Evolutionary conservation across 352 stramenopile genomes (phyloP).

Genomic region (Globisporangium spiculum): DNA sequence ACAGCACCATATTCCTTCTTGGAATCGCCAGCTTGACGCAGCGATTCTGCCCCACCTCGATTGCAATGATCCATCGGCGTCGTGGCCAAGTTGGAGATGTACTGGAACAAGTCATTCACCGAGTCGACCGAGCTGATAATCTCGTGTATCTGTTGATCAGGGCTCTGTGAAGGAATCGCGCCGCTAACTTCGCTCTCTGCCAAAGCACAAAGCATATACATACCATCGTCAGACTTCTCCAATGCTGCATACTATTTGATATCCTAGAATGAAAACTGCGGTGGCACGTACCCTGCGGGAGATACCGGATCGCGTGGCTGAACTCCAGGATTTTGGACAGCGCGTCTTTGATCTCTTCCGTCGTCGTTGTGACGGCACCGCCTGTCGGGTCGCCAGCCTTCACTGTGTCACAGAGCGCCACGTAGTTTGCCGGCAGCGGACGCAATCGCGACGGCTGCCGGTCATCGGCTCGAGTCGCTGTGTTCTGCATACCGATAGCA

Average conservation of each 20-base stretch:
- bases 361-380: constrained; percentile 22
- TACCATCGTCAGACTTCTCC: no score
- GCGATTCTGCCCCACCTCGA: not conserved
- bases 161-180: constrained; percentile 22
- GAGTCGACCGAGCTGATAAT: constrained; percentile 75
- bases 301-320: constrained; percentile 32
- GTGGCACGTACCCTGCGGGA: constrained; percentile 48
- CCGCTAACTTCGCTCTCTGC: constrained; percentile 40
- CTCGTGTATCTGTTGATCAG: constrained; percentile 68
- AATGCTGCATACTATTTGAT: no score
- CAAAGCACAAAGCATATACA: not conserved
- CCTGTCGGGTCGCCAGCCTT: constrained; percentile 47
- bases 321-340: constrained; percentile 78
- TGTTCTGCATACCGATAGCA: constrained; percentile 9
- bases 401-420: constrained; percentile 54
- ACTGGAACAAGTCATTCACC: constrained; percentile 75
- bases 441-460: constrained; percentile 7
- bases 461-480: not conserved
- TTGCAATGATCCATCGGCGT: constrained; percentile 16
- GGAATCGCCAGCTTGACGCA: constrained; percentile 21
- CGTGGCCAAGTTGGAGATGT: constrained; percentile 66
- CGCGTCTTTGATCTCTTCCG: constrained; percentile 61
- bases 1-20: constrained; percentile 10
- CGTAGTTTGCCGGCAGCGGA: constrained; percentile 40
- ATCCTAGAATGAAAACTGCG: no score